Percentiles rank a stretch among this genome's conserved stretches.
Evolutionary conservation across 2,329 filamentous ascomycete species (phyloP).

Genomic region (Didymella arachidicola): DNA sequence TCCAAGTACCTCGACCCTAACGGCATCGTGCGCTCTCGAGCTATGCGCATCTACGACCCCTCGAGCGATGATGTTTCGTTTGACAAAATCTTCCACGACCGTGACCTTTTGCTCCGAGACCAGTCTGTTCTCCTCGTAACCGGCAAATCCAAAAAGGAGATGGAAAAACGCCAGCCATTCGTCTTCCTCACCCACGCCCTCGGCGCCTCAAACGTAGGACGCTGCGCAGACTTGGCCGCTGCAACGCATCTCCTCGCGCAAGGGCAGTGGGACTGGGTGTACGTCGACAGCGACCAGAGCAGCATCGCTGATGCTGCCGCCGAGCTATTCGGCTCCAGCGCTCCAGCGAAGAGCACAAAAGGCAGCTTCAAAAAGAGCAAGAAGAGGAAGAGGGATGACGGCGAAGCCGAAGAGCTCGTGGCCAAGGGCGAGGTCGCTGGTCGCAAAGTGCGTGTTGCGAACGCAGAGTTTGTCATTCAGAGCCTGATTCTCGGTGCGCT

Average conservation of each 20-base stretch:
- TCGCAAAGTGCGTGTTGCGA: constrained; percentile 71
- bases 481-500: constrained; percentile 87
- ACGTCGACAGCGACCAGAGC: constrained; percentile 74
- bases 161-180: constrained; percentile 73
- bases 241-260: constrained; percentile 67
- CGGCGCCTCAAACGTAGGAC: constrained; percentile 71
- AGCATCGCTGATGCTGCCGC: constrained; percentile 63
- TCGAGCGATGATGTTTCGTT: constrained; percentile 57
- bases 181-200: constrained; percentile 81
- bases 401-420: constrained; percentile 34
- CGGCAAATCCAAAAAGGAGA: constrained; percentile 66
- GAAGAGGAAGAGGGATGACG: constrained; percentile 56
- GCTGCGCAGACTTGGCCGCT: constrained; percentile 70
- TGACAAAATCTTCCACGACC: constrained; percentile 34
- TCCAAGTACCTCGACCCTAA: constrained; percentile 71
- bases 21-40: constrained; percentile 78
- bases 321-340: constrained; percentile 54
- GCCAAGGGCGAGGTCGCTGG: constrained; percentile 50
- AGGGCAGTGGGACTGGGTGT: constrained; percentile 77
- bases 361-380: constrained; percentile 38
- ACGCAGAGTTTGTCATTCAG: constrained; percentile 88
- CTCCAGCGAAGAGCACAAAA: constrained; percentile 37
- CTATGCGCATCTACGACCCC: constrained; percentile 67
- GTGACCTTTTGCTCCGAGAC: constrained; percentile 70
- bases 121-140: constrained; percentile 77